Evolutionary conservation across 371 early-diverging fungal genomes (phyloP).

Genomic region (Blastocladiella emersonii): DNA sequence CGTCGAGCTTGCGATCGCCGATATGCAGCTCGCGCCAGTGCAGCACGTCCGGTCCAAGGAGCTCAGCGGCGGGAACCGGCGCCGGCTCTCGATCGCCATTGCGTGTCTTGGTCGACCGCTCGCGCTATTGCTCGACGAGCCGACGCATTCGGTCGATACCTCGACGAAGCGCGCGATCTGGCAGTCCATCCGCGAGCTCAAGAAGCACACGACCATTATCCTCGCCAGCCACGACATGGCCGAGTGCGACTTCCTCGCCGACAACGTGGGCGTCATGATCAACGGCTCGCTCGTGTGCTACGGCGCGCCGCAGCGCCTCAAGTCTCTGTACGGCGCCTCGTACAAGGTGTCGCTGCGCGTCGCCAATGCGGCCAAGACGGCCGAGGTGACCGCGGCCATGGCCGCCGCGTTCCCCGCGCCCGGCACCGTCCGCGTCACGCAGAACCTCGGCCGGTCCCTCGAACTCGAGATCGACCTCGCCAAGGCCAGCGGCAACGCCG

Average conservation of each 20-base stretch:
- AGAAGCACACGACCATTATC: constrained; percentile 22
- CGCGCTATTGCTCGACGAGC: constrained; percentile 44
- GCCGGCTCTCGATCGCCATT: constrained; percentile 45
- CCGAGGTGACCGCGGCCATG: constrained; percentile 10
- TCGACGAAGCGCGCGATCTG: constrained; percentile 28
- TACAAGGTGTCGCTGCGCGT: constrained; percentile 18
- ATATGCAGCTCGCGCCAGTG: constrained; percentile 20
- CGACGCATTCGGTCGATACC: constrained; percentile 40
- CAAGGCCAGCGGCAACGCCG: constrained; percentile 16
- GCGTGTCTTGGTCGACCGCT: constrained; percentile 39
- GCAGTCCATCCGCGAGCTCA: constrained; percentile 26
- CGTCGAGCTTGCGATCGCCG: constrained; percentile 14
- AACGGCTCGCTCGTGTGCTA: constrained; percentile 31
- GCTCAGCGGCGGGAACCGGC: constrained; percentile 45
- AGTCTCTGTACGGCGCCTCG: constrained; percentile 25
- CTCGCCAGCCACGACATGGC: constrained; percentile 29
- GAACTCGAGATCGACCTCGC: constrained; percentile 18
- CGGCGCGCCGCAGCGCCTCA: constrained; percentile 30
- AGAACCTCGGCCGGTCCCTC: constrained; percentile 18
- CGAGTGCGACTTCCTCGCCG: constrained; percentile 27
- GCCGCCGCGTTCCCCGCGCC: constrained; percentile 13
- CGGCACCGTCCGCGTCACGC: constrained; percentile 14
- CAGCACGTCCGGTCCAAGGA: constrained; percentile 17
- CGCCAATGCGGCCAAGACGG: constrained; percentile 1
- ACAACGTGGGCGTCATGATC: constrained; percentile 31